Base-by-base conservation (phyloP, 108 stramenopile species). In the Nitzschia sp. region DNA sequence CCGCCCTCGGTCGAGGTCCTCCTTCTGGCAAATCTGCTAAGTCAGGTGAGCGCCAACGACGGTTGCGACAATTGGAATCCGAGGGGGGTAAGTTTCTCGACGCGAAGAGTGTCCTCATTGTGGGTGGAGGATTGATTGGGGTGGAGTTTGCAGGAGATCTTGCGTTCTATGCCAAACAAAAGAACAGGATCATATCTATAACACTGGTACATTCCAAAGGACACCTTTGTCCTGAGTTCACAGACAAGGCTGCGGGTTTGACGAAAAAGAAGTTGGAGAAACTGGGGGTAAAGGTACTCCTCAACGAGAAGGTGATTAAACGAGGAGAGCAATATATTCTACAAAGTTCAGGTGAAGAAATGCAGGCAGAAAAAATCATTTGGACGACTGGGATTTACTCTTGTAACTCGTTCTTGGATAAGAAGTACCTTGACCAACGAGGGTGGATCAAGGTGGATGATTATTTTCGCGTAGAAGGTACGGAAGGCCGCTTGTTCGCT, bases 91-190 rank as follows among this genome's bases (percentile, higher is more conserved):
- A 38, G 26, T 57, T 69, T 12, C 25, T 70, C 19, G 37, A 76
- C 6, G 58, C 67, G 50, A 41, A 65, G 39, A 48, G 50, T 25
- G 69, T 76, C 10, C 19, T 69, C 38, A 46, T 76, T 10, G 69
- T 76, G 34, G 75, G 75, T 50, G 75, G 75, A 9, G 75, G 75
- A 48, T 65, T 76, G 61, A 65, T 76, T 41, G 75, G 75, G 6
- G 34, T 52, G 19, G 75, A 76, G 52, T 56, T 70, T 14, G 75
- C 75, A 8, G 69, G 63, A 9, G 75, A 76, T 55, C 50, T 76
- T 41, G 75, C 75, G 10, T 64, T 42, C 29, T 66, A 20, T 56
- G 41, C 62, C 40, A 64, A 55, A 19, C 14, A 64, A 14, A 20
- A 10, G 12, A 63, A 38, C 9, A 55, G 51, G 21, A 41, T 40